These are phyloP conservation scores for Meira nashicola DNA, from an alignment of 1,284 basidiomycete genomes.

Conservation along the genomic window DNA sequence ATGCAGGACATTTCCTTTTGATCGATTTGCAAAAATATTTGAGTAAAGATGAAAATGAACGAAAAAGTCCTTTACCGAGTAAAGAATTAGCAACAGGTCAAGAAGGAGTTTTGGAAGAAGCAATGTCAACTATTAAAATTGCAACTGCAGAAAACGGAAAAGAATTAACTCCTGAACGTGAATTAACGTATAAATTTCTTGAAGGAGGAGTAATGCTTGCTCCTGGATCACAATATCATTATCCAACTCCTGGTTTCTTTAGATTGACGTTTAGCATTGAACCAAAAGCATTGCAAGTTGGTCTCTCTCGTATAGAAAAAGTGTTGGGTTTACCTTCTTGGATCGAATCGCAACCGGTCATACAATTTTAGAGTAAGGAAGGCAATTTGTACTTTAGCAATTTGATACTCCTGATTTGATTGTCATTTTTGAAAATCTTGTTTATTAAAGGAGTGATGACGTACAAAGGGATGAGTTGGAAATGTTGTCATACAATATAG, in stretches of 20 bases:
- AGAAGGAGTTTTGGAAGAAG: background rate
- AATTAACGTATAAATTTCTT: constrained; percentile 20
- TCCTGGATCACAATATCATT: constrained; percentile 36
- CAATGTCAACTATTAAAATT: background rate
- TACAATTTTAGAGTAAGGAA: background rate
- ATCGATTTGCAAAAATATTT: constrained; percentile 19
- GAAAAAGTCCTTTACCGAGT: too few relatives aligned
- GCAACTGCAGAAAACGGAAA: too few relatives aligned
- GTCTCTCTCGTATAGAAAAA: constrained; percentile 22
- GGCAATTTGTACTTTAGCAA: too few relatives aligned
- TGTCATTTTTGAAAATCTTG: too few relatives aligned
- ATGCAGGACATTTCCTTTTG: constrained; percentile 35
- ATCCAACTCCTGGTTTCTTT: constrained; percentile 28
- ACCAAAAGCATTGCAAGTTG: constrained; percentile 24
- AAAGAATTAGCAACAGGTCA: background rate
- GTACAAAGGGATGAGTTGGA: too few relatives aligned
- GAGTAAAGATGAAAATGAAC: background rate
- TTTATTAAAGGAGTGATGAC: too few relatives aligned
- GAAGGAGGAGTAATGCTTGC: constrained; percentile 24
- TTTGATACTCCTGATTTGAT: too few relatives aligned
- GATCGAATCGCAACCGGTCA: constrained; percentile 1
- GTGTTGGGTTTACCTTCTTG: constrained; percentile 20
- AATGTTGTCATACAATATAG: too few relatives aligned
- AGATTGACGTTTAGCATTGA: constrained; percentile 33
- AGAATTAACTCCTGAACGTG: constrained; percentile 12